These are phyloP conservation scores for Podila epicladia DNA, from an alignment of 192 early-diverging fungal species.

Conservation along the genomic window DNA sequence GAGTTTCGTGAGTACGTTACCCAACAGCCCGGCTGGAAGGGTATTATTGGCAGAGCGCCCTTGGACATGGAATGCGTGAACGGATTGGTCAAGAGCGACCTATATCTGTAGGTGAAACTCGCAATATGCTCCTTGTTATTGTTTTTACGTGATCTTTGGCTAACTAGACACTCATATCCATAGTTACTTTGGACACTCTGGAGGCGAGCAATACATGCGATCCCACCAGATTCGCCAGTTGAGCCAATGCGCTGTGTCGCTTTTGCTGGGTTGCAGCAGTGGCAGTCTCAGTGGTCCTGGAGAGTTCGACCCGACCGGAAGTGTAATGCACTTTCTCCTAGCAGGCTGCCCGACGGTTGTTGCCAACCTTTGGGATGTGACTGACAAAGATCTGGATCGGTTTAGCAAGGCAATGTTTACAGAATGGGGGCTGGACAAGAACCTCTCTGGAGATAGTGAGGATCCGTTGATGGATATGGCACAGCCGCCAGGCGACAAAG, in stretches of 20 bases:
- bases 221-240: slow-evolving; percentile 73
- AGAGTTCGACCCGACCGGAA: slow-evolving; percentile 91
- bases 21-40: slow-evolving; percentile 72
- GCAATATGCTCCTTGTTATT: neutral
- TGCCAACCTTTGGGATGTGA: slow-evolving; percentile 98
- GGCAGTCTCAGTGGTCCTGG: slow-evolving; percentile 77
- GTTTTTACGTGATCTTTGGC: slow-evolving; percentile 3
- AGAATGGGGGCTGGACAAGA: slow-evolving; percentile 72
- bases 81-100: slow-evolving; percentile 59
- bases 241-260: slow-evolving; percentile 74
- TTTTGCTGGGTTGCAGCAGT: slow-evolving; percentile 96
- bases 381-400: slow-evolving; percentile 94
- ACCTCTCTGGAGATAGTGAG: neutral
- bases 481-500: neutral
- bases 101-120: slow-evolving; percentile 56
- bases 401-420: slow-evolving; percentile 79
- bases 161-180: neutral
- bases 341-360: slow-evolving; percentile 87
- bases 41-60: slow-evolving; percentile 74
- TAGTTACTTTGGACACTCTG: slow-evolving; percentile 96
- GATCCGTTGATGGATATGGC: neutral
- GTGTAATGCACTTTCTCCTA: slow-evolving; percentile 84
- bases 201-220: slow-evolving; percentile 84
- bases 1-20: slow-evolving; percentile 72
- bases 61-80: slow-evolving; percentile 69